Base-by-base conservation (phyloP, 2,329 filamentous ascomycete genomes). In the Alternaria gansuensis region DNA sequence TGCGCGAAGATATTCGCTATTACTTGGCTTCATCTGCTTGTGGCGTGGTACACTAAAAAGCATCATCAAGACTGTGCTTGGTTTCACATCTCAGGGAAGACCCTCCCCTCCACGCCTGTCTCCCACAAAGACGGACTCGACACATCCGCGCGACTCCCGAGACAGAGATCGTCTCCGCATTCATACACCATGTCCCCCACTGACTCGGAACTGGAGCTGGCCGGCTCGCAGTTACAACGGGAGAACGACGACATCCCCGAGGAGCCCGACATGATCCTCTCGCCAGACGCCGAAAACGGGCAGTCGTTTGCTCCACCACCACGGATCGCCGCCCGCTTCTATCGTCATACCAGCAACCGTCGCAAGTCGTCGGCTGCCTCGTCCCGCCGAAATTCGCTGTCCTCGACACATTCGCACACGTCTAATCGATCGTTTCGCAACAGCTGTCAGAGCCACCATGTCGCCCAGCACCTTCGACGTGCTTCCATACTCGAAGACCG, bases 401-500 rank as follows among this genome's bases (percentile, higher is more conserved):
- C 90, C 4, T 93, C 90, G 1, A 87, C 84, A 24, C 90, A 91
- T 59, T 91, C 89, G 14, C 87, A 87, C 62, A 88, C 86, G 51
- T 91, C 89, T 3, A 86, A 85, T 65, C 85, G 84, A 60, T 86
- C 79, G 60, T 75, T 83, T 78, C 67, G 81, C 60, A 79, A 79
- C 64, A 81, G 81, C 75, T 85, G 86, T 21, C 90, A 92, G 78
- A 92, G 88, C 81, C 91, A 90, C 74, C 85, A 91, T 76, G 82
- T 93, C 54, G 90, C 90, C 56, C 90, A 93, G 74, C 90, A 93
- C 73, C 82, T 93, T 56, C 90, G 91, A 41, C 88, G 91, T 52
- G 88, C 90, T 48, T 92, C 90, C 14, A 93, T 94, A 58, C 85
- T 94, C 62, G 91, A 93, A 76, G 89, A 90, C 66, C 88, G 91